Percentiles rank a stretch among this genome's conserved stretches.
Conservation (phyloP, 768 basidiomycete species). For the Hygrocybe coccinea region DNA sequence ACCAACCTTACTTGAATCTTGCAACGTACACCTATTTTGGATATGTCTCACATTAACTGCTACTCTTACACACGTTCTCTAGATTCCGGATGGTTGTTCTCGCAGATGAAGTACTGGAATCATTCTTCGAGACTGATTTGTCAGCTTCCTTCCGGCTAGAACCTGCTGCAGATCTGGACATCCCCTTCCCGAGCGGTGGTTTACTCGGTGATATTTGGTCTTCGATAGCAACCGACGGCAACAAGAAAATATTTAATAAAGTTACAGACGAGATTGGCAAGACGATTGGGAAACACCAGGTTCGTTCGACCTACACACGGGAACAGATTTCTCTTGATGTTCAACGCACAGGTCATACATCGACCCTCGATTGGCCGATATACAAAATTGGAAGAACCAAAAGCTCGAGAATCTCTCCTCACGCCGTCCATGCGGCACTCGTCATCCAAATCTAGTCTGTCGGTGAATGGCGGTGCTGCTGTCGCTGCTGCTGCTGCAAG, state of each 20-base stretch:
- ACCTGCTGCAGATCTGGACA: slow-evolving; percentile 61
- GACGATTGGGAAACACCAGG: slow-evolving; percentile 90
- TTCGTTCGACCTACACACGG: slow-evolving; percentile 24
- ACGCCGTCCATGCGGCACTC: slow-evolving; percentile 63
- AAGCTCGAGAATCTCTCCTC: slow-evolving; percentile 80
- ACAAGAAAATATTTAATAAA: slow-evolving; percentile 90
- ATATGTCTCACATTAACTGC: background rate
- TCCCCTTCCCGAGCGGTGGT: slow-evolving; percentile 53
- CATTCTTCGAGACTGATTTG: slow-evolving; percentile 93
- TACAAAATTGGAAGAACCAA: slow-evolving; percentile 80
- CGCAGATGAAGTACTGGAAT: slow-evolving; percentile 92
- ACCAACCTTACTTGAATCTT: slow-evolving; percentile 89
- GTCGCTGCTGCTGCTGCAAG: too few relatives aligned
- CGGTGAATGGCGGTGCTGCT: slow-evolving; percentile 20
- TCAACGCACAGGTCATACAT: slow-evolving; percentile 50
- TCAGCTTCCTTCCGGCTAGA: slow-evolving; percentile 83
- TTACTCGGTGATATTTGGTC: slow-evolving; percentile 84
- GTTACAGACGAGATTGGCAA: slow-evolving; percentile 93
- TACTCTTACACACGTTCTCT: background rate
- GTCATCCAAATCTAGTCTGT: slow-evolving; percentile 50
- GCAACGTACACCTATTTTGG: slow-evolving; percentile 51
- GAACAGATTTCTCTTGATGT: slow-evolving; percentile 1
- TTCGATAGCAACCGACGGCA: slow-evolving; percentile 83
- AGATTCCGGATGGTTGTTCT: slow-evolving; percentile 99
- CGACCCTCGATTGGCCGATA: slow-evolving; percentile 83